Conservation (phyloP, 306 rosid species). For the Malus sieversii region DNA sequence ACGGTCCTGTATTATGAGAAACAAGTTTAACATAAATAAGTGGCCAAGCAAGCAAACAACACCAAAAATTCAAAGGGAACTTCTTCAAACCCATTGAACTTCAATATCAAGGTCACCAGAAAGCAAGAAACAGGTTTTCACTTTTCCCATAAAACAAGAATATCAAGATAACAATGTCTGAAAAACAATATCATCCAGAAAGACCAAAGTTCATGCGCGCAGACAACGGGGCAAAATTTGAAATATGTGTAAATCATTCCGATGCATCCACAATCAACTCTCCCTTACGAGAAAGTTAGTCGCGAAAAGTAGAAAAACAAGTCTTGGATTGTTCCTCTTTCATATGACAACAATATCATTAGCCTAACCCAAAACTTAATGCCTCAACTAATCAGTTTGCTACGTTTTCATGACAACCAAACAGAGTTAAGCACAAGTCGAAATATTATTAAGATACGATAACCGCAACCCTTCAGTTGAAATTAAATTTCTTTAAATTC, state of each 20-base stretch:
- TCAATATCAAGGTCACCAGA: neutral
- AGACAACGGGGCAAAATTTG: neutral
- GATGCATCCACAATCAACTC: neutral
- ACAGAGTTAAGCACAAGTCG: neutral
- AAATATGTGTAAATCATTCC: neutral
- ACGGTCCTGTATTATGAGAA: neutral
- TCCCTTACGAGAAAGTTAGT: neutral
- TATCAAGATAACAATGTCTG: neutral
- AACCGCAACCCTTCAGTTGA: neutral
- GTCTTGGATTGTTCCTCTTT: neutral
- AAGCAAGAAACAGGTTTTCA: neutral
- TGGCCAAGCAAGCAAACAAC: conserved; percentile 4
- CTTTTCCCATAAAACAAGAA: neutral
- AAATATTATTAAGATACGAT: neutral
- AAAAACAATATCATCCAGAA: neutral
- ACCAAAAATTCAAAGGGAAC: neutral
- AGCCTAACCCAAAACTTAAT: neutral
- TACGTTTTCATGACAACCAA: neutral
- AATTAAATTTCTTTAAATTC: neutral
- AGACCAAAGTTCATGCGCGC: neutral
- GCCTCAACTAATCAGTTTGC: neutral
- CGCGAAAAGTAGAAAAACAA: neutral
- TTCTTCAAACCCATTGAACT: neutral
- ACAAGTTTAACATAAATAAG: neutral
- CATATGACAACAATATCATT: neutral